Evolutionary conservation across 83 land plant species (phyloP), one percentile per base, ranked within the genome.

Genomic region (Thuja plicata): DNA sequence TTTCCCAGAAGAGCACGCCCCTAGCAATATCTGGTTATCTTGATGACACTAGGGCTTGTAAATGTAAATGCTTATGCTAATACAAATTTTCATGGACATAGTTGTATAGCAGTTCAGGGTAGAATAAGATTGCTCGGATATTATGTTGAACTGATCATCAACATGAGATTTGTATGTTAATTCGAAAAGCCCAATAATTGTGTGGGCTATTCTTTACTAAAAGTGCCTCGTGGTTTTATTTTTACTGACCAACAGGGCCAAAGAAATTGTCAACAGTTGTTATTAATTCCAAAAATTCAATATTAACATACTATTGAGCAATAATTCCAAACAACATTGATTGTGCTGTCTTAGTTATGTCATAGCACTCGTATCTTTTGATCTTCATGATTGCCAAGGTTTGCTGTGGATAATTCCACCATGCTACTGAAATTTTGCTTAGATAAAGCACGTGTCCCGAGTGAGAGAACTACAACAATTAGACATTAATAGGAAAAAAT

Each of bases 171-270:
- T 85, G 55, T 57, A 86, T 38, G 27, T 30, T 55, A 46, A 86
- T 86, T 10, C 71, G 60, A 38, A 60, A 17, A 34, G 87, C 87
- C 87, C 87, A 37, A 57, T 60, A 86, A 86, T n/a, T 38, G 35
- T 5, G 35, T 54, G 87, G 71, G 87, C 87, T 86, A 86, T 86
- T 86, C 87, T 86, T 86, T 86, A 55, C 87, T 86, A 54, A 37
- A 46, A 86, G 87, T 35, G 41, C 87, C 87, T 86, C 11, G 34
- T 57, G 79, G 79, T 76, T 76, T 76, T 34, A 32, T 76, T 76
- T 76, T 76, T 35, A 76, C 37, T 12, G 79, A 76, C 79, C 79
- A 76, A 76, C 40, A 32, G 79, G 79, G 79, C 79, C 79, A 76
- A 35, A 76, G 79, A 35, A 76, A 34, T 76, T 76, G 79, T 76